Evolutionary conservation across 2,329 filamentous ascomycete genomes (phyloP), one percentile per base, ranked within the genome.

Genomic region (Xylaria digitata): DNA sequence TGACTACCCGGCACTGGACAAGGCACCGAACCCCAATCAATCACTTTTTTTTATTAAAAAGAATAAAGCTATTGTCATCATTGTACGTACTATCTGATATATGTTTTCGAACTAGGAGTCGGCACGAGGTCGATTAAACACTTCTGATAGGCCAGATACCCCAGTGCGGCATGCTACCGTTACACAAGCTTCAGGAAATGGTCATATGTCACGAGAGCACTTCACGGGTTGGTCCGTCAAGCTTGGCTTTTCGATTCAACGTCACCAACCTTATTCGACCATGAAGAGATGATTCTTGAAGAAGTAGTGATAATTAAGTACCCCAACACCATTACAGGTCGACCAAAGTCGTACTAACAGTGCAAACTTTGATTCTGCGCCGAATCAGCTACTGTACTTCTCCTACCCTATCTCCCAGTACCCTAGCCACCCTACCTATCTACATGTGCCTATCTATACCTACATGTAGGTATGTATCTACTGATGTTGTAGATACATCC

Each of bases 61-160:
- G 37, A 52, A 6, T 17, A 34, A 6, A 19, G 13, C 19, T 52
- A 9, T 57, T 57, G 45, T 45, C n/a, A 63, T 56, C 40, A 34
- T 34, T 30, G 23, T 23, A 40, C 7, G 26, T 15, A 40, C 32
- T 40, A 37, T 26, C 34, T 32, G 3, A 26, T 52, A 9, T 15
- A 6, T 8, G 11, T 26, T 7, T 6, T 13, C 21, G 2, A 40
- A 46, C 5, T 23, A 53, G 2, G 19, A 37, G 42, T n/a, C 13
- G 43, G 57, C 66, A 68, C 66, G 66, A 46, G 66, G 66, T 60
- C 46, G 37, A 57, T 50, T 37, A 21, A 17, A 4, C 30, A 45
- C 66, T 30, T 66, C 45, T 59, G 43, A 68, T 68, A 60, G 66
- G 66, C 19, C 42, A 53, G 34, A 23, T 15, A 8, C 26, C 30